Evolutionary conservation across 164 flowering plant species (phyloP).

Genomic region (Paratinospora sagittata): DNA sequence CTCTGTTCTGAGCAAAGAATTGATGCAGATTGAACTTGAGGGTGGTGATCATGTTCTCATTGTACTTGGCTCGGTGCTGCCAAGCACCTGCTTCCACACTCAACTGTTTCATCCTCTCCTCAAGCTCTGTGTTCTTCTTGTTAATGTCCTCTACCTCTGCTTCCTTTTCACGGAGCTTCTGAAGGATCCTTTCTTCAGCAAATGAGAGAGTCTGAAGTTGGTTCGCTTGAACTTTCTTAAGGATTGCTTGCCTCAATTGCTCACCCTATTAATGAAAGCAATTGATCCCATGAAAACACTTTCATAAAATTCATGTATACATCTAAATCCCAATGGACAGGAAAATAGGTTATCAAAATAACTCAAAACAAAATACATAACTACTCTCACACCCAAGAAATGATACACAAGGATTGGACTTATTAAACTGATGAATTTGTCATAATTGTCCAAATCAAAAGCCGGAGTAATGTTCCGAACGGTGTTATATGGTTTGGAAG

Average conservation of each 20-base stretch:
- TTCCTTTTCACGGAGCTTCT: slow-evolving; percentile 68
- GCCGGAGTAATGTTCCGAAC: no score
- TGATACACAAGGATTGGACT: no score
- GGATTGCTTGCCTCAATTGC: slow-evolving; percentile 50
- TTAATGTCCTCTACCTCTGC: slow-evolving; percentile 57
- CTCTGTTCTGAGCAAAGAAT: slow-evolving; percentile 54
- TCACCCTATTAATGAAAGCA: slow-evolving; percentile 42
- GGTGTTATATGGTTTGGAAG: no score
- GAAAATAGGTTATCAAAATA: no score
- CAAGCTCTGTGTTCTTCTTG: slow-evolving; percentile 64
- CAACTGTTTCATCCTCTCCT: slow-evolving; percentile 51
- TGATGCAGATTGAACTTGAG: slow-evolving; percentile 68
- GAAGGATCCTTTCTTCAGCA: slow-evolving; percentile 51
- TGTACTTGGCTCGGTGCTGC: slow-evolving; percentile 70
- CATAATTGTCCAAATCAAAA: no score
- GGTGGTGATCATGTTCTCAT: slow-evolving; percentile 55
- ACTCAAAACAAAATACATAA: no score
- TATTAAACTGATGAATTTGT: no score
- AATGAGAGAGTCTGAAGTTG: slow-evolving; percentile 54
- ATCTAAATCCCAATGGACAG: no score
- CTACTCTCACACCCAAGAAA: no score
- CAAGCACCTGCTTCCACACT: slow-evolving; percentile 57
- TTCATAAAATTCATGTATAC: no score
- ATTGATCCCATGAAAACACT: background rate
- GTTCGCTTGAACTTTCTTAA: slow-evolving; percentile 60